Evolutionary conservation across 2,329 filamentous ascomycete genomes (phyloP), one percentile per base, ranked within the genome.

Genomic region (Nigrospora sphaerica): DNA sequence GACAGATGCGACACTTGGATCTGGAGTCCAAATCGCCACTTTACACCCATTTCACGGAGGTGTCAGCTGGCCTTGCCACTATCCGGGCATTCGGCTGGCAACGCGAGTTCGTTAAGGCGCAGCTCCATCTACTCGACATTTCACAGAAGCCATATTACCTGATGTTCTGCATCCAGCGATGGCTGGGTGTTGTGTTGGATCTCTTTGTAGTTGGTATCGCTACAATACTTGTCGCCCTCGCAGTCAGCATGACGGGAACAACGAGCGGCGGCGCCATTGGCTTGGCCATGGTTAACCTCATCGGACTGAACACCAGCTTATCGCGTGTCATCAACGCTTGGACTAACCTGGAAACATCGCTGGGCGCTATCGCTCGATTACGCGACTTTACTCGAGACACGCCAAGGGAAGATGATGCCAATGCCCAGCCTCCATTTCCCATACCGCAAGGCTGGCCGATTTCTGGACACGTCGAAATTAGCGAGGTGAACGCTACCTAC

Each of bases 1-100:
- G 45, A 6, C 45, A 46, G 23, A 33, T 46, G 37, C 45, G 45
- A 18, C 33, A 35, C 19, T 33, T 46, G 10, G 45, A 46, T 35
- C 13, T 46, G 12, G 45, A 46, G 28, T 37, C 33, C n/a, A 35
- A 39, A 32, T 38, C 45, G 44, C 32, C 37, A 13, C n/a, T 19
- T 11, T 23, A 33, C 52, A 65, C 67, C 1, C 66, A 73, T 39
- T 74, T 73, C 49, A 59, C 62, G 18, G 73, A 75, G 49, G 68
- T 67, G 6, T 51, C 73, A 0, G 59, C 60, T 16, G 71, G 72
- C 2, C 50, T 75, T 5, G 52, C 64, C 0, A 74, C 69, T 2
- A 70, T 75, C 42, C 67, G 71, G 14, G 68, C 71, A 1, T 74
- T 73, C 47, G 62, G 64, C 3, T 74, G 71, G 72, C 60, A 67